phyloP scores from a whole-genome alignment of 345 rosid species.

The Leavenworthia alabamica region DNA sequence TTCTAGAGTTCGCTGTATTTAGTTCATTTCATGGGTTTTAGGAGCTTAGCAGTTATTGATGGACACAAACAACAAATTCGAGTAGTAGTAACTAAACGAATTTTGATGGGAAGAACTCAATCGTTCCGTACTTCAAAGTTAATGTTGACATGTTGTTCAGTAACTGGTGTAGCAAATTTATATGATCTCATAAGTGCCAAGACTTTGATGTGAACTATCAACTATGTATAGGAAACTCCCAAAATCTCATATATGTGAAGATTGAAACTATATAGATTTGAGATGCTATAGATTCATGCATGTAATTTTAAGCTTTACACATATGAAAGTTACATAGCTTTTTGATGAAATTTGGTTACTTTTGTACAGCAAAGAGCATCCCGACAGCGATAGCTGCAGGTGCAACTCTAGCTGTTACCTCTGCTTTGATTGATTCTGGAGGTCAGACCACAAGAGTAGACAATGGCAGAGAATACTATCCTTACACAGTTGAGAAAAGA shows the following conservation, averaged over 20 bases:
- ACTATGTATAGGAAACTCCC: background rate
- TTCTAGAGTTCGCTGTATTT: background rate
- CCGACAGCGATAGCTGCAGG: conserved; percentile 84
- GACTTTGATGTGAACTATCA: background rate
- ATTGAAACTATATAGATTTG: background rate
- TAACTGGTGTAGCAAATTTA: background rate
- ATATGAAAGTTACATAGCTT: background rate
- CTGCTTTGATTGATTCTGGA: conserved; percentile 74
- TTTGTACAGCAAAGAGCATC: conserved; percentile 69
- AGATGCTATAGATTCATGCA: no score
- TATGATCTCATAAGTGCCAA: background rate
- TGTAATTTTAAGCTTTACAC: background rate
- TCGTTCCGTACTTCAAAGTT: background rate
- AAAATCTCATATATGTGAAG: background rate
- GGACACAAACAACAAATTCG: background rate
- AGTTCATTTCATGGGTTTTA: background rate
- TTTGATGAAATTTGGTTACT: background rate
- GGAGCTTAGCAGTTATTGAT: background rate
- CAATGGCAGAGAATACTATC: conserved; percentile 83
- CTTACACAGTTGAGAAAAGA: conserved; percentile 86
- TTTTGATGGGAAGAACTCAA: background rate
- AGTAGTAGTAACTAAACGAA: no score
- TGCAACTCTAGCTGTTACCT: conserved; percentile 76
- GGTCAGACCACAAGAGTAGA: conserved; percentile 92
- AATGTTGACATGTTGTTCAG: background rate